Base-by-base conservation (phyloP, 306 rosid genomes). In the Astragalus glycyphyllos region DNA sequence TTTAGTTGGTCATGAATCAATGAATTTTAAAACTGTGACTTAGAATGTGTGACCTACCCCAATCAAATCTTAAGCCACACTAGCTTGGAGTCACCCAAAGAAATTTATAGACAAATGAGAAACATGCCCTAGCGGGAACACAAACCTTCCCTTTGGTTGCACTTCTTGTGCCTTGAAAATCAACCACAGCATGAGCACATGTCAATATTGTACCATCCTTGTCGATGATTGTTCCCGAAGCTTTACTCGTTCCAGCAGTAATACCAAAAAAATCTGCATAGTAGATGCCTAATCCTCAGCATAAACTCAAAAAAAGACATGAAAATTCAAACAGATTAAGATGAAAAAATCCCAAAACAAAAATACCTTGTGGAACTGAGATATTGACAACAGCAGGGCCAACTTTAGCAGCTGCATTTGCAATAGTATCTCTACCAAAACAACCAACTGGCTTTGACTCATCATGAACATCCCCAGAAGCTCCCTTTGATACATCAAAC, bases 321-420 rank as follows among this genome's bases (percentile, higher is more conserved):
- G 26, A 73, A 46, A 71, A 32, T 14, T 7, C 64, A 37, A 58
- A 56, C 12, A 15, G 23, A 0, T 23, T 31, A 13, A 26, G 47
- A 37, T 26, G 6, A 55, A 66, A 62, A 58, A 58, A 40, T 45
- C 38, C 49, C 9, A 7, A 17, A 5, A 9, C 41, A 26, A 0
- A 73, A 1, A 76, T 73, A 90, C 96, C 90, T 68, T 83, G 87
- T n/a, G 87, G 80, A 79, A 82, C 66, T 17, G 95, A 79, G 65
- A 90, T 69, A 53, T 94, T 90, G 15, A 94, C 97, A 70, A 94
- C 98, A 44, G 98, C 88, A 57, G 98, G 97, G 4, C 82, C 93
- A 1, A 87, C 94, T 77, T 62, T 81, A 2, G 98, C 89, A 15
- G 97, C 97, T 0, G 98, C 98, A 76, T 87, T 89, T 8, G 97